Evolutionary conservation across 495 filamentous ascomycete species (phyloP), one percentile per base, ranked within the genome.

Genomic region (Aspergillus bridgeri): DNA sequence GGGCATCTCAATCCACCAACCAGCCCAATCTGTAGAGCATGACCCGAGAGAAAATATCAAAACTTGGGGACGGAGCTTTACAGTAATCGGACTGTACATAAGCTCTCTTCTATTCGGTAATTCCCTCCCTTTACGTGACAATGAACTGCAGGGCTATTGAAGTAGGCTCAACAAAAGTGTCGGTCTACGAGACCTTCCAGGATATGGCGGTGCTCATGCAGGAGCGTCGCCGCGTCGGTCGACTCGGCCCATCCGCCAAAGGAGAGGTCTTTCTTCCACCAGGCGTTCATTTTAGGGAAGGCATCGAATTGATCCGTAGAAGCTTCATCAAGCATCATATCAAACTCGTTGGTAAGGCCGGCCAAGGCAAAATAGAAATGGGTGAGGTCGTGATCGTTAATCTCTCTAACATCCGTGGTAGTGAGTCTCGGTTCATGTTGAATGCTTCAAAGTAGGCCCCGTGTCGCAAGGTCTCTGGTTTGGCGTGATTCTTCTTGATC

Each of bases 351-450:
- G 15, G 64, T 73, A 29, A 81, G 54, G 9, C 48, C 60, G 5
- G 59, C 77, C 65, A 83, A 83, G 4, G 64, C 65, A 42, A 72
- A 78, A 56, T 79, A 69, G 4, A 81, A 55, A 56, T 81, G 76
- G 0, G 76, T 77, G 52, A 78, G 79, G 3, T 49, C 42, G 24
- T 21, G 44, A 1, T 54, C 58, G 42, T 75, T 60, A 45, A 68
- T 60, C 8, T 58, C 15, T 18, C 22, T 45, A 27, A 57, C 54
- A 23, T 58, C 55, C 56, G 56, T 55, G 24, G 56, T 45, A 71
- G 60, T 33, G 69, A 70, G 3, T 52, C 17, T 0, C 70, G 64
- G 5, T 59, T 21, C 1, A 54, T 20, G 51, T 53, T 48, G 11
- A 42, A 65, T 5, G 24, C 59, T 29, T 69, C 66, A 51, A 44